Evolutionary conservation across 768 basidiomycete species (phyloP).

Genomic region (Serendipita sp.): DNA sequence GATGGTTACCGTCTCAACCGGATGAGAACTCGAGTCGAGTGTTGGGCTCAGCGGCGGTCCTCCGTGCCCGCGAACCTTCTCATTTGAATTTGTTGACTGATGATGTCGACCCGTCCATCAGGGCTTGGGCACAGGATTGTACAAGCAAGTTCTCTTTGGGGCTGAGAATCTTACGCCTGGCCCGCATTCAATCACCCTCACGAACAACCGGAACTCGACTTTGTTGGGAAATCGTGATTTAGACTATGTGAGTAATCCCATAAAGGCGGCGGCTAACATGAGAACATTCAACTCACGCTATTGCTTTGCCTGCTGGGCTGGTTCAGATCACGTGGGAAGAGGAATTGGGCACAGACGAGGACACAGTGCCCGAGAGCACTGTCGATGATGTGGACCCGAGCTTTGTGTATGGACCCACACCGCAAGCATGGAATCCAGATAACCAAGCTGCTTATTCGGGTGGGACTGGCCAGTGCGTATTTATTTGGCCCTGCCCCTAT

Average conservation of each 20-base stretch:
- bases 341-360: not conserved
- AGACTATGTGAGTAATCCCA: not conserved
- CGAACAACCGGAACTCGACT: slow-evolving; percentile 1
- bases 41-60: no score
- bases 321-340: not conserved
- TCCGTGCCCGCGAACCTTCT: no score
- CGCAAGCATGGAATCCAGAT: slow-evolving; percentile 1
- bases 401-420: not conserved
- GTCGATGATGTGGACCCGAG: not conserved
- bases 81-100: no score
- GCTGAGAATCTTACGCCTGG: not conserved
- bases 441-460: not conserved
- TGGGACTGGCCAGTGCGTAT: not conserved
- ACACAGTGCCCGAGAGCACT: not conserved
- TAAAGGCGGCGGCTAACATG: not conserved
- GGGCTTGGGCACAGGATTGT: not conserved
- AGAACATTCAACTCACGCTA: no score
- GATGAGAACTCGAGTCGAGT: no score
- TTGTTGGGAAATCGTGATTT: not conserved
- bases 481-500: not conserved
- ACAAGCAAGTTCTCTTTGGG: slow-evolving; percentile 1
- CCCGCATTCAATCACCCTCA: not conserved
- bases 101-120: not conserved
- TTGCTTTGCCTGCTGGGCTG: not conserved
- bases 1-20: no score